A percentile compares a stretch with the other conserved stretches of the same genome.
Evolutionary conservation across 75 land plant genomes (phyloP).

Genomic region (Adiantum capillusveneris): DNA sequence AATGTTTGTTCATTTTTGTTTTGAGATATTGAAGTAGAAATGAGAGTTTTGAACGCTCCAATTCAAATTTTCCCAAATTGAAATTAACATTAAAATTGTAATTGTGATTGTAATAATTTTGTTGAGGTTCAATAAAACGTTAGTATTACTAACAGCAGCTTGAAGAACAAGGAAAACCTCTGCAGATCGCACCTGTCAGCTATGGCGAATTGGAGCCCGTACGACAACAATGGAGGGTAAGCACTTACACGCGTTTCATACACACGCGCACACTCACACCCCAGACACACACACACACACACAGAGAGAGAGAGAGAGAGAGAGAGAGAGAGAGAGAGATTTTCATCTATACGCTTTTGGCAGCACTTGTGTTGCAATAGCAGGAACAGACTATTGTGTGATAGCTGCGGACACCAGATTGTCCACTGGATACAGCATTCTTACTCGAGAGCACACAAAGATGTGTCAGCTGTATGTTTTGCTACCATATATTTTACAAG

Average conservation of each 20-base stretch:
- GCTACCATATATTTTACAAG: not conserved
- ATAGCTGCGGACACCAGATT: constrained; percentile 85
- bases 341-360: not conserved
- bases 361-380: constrained; percentile 88
- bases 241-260: not conserved
- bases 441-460: constrained; percentile 86
- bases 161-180: too few species aligned
- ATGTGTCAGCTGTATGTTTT: constrained; percentile 53
- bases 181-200: too few species aligned
- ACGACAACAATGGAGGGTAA: constrained; percentile 98
- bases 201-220: constrained; percentile 53
- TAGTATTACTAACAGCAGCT: too few species aligned
- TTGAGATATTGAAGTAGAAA: too few species aligned
- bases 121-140: too few species aligned
- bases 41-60: too few species aligned
- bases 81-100: too few species aligned
- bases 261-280: not conserved
- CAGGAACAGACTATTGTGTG: constrained; percentile 87
- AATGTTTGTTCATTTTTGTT: too few species aligned
- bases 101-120: too few species aligned
- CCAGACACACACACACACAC: not conserved
- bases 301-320: not conserved
- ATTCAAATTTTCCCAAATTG: too few species aligned
- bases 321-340: not conserved
- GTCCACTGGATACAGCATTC: constrained; percentile 86